A percentile compares a stretch with the other conserved stretches of the same genome.
Conservation (phyloP, 176 grass and related monocot genomes). For the Tillandsia leiboldiana region DNA sequence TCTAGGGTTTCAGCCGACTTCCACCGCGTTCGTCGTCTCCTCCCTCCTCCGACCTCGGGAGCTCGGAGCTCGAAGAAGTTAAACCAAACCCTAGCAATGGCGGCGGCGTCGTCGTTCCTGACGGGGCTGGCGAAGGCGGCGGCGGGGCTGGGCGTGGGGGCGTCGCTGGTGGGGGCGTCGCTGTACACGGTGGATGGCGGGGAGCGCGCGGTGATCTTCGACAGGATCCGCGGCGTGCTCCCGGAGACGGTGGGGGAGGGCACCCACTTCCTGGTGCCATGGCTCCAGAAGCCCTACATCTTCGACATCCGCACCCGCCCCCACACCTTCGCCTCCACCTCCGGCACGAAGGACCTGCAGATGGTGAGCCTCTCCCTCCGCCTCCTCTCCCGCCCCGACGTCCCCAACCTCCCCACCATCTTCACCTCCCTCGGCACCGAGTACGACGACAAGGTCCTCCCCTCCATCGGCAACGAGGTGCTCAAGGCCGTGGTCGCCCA, state of each 20-base stretch:
- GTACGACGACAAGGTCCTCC: constrained; percentile 97
- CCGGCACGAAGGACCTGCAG: constrained; percentile 97
- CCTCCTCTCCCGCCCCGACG: constrained; percentile 85
- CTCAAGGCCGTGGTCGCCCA: constrained; percentile 95
- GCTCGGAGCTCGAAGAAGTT: too few relatives aligned
- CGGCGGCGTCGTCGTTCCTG: constrained; percentile 44
- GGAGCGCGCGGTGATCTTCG: constrained; percentile 89
- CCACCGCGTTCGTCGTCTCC: too few relatives aligned
- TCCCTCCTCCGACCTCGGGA: too few relatives aligned
- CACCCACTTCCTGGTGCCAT: constrained; percentile 86
- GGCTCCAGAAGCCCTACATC: constrained; percentile 94
- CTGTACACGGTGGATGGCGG: constrained; percentile 94
- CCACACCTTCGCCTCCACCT: constrained; percentile 92
- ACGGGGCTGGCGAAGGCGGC: constrained; percentile 61
- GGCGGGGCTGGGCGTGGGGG: constrained; percentile 43
- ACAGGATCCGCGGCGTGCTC: constrained; percentile 81
- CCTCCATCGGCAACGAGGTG: constrained; percentile 97
- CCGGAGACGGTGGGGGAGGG: constrained; percentile 73
- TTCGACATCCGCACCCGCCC: constrained; percentile 96
- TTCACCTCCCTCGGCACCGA: constrained; percentile 96
- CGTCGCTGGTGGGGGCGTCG: constrained; percentile 52
- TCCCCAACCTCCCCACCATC: constrained; percentile 77
- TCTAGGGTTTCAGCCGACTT: too few relatives aligned
- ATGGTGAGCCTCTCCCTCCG: constrained; percentile 94
- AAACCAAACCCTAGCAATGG: too few relatives aligned